Evolutionary conservation across 768 basidiomycete species (phyloP).

Genomic region (Cyclocybe aegerita): DNA sequence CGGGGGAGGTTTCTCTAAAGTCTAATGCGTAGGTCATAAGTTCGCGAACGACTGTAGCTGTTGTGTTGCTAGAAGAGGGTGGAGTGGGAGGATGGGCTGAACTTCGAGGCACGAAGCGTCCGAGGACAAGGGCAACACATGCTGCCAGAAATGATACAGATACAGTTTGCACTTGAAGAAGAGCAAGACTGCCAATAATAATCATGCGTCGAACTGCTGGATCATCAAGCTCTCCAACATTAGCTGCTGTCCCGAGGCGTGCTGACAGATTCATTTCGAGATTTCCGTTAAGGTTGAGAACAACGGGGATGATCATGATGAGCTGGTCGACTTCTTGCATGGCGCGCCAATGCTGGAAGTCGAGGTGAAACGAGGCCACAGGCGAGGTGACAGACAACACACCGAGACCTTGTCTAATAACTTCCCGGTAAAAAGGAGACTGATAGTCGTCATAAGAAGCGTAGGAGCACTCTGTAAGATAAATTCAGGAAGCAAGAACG

Average conservation of each 20-base stretch:
- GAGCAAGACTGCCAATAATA: conserved; percentile 76
- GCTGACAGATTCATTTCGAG: conserved; percentile 99
- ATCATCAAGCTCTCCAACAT: conserved; percentile 88
- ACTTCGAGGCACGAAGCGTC: conserved; percentile 53
- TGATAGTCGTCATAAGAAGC: conserved; percentile 78
- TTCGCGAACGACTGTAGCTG: conserved; percentile 14
- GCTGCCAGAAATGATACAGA: conserved; percentile 88
- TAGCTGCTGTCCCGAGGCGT: conserved; percentile 90
- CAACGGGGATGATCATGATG: conserved; percentile 93
- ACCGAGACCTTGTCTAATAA: conserved; percentile 87
- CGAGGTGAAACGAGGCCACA: not conserved
- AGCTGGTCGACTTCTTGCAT: conserved; percentile 91
- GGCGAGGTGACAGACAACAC: conserved; percentile 19
- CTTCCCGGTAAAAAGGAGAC: conserved; percentile 88
- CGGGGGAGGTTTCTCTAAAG: conserved; percentile 21
- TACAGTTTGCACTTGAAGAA: conserved; percentile 93
- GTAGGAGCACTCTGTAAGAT: conserved; percentile 76
- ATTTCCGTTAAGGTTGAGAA: conserved; percentile 96
- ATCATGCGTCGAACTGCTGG: conserved; percentile 58
- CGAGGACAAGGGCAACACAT: conserved; percentile 70
- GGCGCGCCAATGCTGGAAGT: conserved; percentile 75
- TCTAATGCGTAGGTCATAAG: conserved; percentile 18
- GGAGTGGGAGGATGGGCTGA: conserved; percentile 15
- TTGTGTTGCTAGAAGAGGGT: conserved; percentile 15
- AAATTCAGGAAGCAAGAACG: not conserved